Percentiles rank a stretch among this genome's conserved stretches.
Evolutionary conservation across 192 early-diverging fungal species (phyloP).

Genomic region (Podila minutissima): DNA sequence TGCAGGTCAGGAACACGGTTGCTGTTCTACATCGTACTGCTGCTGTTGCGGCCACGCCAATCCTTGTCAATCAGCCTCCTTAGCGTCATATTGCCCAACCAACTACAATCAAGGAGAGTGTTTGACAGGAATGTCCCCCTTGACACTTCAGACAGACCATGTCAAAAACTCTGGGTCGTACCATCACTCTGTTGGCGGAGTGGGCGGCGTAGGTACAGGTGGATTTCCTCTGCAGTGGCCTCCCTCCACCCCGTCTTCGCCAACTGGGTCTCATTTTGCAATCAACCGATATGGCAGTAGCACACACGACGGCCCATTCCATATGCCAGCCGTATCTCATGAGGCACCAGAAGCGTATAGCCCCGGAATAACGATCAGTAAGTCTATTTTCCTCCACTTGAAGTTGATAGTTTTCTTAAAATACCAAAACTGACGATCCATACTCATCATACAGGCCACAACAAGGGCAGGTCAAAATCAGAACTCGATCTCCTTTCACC

Average conservation of each 20-base stretch:
- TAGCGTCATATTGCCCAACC: no score
- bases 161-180: no score
- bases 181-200: no score
- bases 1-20: no score
- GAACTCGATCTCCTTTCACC: constrained; percentile 21
- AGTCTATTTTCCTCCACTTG: not conserved
- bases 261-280: constrained; percentile 11
- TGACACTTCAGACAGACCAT: no score
- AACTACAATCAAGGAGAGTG: no score
- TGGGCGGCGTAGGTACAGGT: not conserved
- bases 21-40: no score
- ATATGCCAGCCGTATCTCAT: not conserved
- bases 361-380: constrained; percentile 27
- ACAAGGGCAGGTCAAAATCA: constrained; percentile 31
- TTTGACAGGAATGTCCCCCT: not conserved
- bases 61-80: no score
- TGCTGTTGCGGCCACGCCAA: no score
- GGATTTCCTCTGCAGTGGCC: not conserved
- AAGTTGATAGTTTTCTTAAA: not conserved
- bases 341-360: not conserved
- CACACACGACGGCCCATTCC: not conserved
- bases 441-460: not conserved
- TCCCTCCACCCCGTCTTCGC: constrained; percentile 1
- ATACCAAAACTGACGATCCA: not conserved
- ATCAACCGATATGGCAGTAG: constrained; percentile 4